phyloP scores from a whole-genome alignment of 2,329 filamentous ascomycete species.

The Cadophora luteo-olivacea region DNA sequence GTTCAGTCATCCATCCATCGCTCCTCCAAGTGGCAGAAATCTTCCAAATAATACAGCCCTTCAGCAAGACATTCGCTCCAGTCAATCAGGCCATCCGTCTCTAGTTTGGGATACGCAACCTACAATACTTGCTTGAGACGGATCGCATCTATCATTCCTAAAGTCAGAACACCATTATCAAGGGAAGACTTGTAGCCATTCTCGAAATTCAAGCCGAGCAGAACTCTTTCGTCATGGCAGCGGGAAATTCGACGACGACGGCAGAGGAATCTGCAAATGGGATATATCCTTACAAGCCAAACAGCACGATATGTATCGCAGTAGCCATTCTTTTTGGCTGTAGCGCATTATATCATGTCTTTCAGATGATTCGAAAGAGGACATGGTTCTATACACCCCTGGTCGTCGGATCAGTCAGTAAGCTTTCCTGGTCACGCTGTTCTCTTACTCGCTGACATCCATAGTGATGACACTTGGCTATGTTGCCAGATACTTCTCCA shows the following conservation, averaged over 20 bases:
- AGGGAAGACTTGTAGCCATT: background rate
- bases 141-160: no score
- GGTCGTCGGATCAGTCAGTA: conserved; percentile 29
- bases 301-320: conserved; percentile 14
- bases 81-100: background rate
- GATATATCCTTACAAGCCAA: conserved; percentile 29
- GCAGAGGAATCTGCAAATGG: background rate
- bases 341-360: conserved; percentile 27
- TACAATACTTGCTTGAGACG: background rate
- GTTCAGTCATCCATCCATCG: no score
- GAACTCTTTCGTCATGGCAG: background rate
- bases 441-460: background rate
- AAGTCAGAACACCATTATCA: no score
- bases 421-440: conserved; percentile 13
- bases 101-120: background rate
- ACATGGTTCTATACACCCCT: conserved; percentile 34
- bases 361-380: conserved; percentile 30
- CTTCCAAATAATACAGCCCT: background rate
- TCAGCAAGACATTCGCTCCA: background rate
- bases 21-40: background rate
- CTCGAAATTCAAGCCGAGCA: background rate
- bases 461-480: conserved; percentile 39
- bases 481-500: conserved; percentile 29
- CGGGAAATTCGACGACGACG: background rate
- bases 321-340: conserved; percentile 28